phyloP scores from a whole-genome alignment of 192 early-diverging fungal genomes.

The Geranomyces variabilis region DNA sequence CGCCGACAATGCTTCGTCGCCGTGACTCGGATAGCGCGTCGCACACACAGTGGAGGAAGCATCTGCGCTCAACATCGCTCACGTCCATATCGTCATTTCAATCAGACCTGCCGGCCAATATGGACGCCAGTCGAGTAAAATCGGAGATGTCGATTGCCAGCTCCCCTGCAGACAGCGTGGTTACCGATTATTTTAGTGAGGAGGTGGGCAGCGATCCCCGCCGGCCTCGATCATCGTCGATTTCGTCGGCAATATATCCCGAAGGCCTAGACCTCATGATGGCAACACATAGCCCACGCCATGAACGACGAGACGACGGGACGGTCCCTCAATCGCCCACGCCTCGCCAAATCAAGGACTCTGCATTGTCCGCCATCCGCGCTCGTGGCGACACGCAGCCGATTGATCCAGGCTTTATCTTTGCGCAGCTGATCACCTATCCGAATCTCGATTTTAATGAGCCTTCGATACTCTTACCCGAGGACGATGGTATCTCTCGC shows the following conservation, averaged over 20 bases:
- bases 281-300: conserved; percentile 1
- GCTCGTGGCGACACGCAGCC: conserved; percentile 18
- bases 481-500: conserved; percentile 75
- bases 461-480: conserved; percentile 64
- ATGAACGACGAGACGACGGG: conserved; percentile 7
- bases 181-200: conserved; percentile 15
- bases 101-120: background rate
- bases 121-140: background rate
- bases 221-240: conserved; percentile 18
- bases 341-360: conserved; percentile 11
- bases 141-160: conserved; percentile 4
- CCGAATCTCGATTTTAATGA: conserved; percentile 65
- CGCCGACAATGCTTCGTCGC: background rate
- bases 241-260: conserved; percentile 12
- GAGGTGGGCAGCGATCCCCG: background rate
- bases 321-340: conserved; percentile 6
- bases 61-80: conserved; percentile 20
- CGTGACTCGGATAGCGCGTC: conserved; percentile 22
- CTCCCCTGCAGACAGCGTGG: conserved; percentile 21
- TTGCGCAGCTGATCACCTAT: conserved; percentile 73
- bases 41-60: conserved; percentile 2
- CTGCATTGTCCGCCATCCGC: conserved; percentile 3
- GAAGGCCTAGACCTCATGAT: conserved; percentile 15
- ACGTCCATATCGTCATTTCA: conserved; percentile 15
- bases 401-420: conserved; percentile 54